Conservation (phyloP, 2,329 filamentous ascomycete genomes). For the Aphanoascus verrucosus region DNA sequence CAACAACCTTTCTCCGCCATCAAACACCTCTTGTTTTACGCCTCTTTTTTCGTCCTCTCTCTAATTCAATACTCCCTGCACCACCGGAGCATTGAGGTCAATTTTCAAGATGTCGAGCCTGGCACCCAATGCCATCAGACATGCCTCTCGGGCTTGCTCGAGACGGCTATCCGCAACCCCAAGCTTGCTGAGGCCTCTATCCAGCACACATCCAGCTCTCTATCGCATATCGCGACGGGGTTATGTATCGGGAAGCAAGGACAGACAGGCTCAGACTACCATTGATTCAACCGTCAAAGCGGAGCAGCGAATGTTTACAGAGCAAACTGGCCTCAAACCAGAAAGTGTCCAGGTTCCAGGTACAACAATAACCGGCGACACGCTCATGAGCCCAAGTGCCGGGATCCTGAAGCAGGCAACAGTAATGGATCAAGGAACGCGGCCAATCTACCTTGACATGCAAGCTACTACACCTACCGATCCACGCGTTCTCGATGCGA, state of each 20-base stretch:
- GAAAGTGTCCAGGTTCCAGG: slow-evolving; percentile 51
- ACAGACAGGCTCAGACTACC: slow-evolving; percentile 58
- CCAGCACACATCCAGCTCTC: slow-evolving; percentile 16
- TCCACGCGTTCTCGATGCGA: slow-evolving; percentile 86
- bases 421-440: slow-evolving; percentile 80
- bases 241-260: slow-evolving; percentile 78
- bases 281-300: slow-evolving; percentile 74
- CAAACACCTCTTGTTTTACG: background rate
- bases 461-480: slow-evolving; percentile 94
- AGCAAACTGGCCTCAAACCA: slow-evolving; percentile 45
- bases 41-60: background rate
- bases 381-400: slow-evolving; percentile 71
- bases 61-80: background rate
- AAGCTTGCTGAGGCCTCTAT: slow-evolving; percentile 28
- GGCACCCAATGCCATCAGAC: slow-evolving; percentile 60
- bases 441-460: slow-evolving; percentile 97
- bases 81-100: slow-evolving; percentile 5
- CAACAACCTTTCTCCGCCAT: background rate
- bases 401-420: slow-evolving; percentile 81
- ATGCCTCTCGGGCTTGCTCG: slow-evolving; percentile 54
- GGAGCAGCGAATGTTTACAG: slow-evolving; percentile 68
- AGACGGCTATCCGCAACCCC: slow-evolving; percentile 39
- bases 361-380: slow-evolving; percentile 49
- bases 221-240: slow-evolving; percentile 43
- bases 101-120: slow-evolving; percentile 48